Base-by-base conservation (phyloP, 139 green algal species). In the Micractinium conductrix region DNA sequence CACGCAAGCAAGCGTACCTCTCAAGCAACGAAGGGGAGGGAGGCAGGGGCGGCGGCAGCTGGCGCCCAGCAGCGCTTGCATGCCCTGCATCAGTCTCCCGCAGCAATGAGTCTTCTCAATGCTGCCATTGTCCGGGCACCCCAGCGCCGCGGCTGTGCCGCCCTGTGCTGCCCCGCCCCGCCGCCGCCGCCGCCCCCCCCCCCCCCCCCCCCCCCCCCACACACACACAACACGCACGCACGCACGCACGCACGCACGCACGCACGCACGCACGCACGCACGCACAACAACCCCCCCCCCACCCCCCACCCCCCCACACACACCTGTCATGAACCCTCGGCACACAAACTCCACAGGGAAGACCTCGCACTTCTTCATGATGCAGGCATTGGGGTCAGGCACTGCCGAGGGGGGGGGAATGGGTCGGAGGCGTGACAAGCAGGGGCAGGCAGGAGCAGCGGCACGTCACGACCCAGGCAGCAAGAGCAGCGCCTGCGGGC, bases 281-380 rank as follows among this genome's bases (percentile, higher is more conserved):
- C 21, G 14, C 67, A 24, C 70, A 58, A 35, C 67, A 35, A 24
- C 26, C 67, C 67, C 38, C 28, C 68, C 37, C 6, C 35, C 8
- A 43, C 4, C 70, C 1, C 70, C 37, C 70, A 38, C 9, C 4
- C 70, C 33, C 19, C 5, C n/a, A n/a, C n/a, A n/a, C n/a, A n/a
- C 65, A 94, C 94, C 94, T 63, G 97, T 99, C 88, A 99, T 94
- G 93, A 95, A 99, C 44, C 96, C 97, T 4, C 97, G 83, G 26
- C 97, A 94, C 44, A 99, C 97, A 91, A 99, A 98, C 92, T 99
- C 97, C 16, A 99, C 94, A 0, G 97, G 97, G 85, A 99, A 99
- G 7, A 99, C 96, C 0, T 60, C 80, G 90, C 95, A 98, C 86
- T 98, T 98, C 43, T 88, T 85, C 95, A 98, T 98, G 81, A 99